A percentile compares a stretch with the other conserved stretches of the same genome.
phyloP scores from a whole-genome alignment of 2,329 filamentous ascomycete genomes.

The Stylonectria norvegica region DNA sequence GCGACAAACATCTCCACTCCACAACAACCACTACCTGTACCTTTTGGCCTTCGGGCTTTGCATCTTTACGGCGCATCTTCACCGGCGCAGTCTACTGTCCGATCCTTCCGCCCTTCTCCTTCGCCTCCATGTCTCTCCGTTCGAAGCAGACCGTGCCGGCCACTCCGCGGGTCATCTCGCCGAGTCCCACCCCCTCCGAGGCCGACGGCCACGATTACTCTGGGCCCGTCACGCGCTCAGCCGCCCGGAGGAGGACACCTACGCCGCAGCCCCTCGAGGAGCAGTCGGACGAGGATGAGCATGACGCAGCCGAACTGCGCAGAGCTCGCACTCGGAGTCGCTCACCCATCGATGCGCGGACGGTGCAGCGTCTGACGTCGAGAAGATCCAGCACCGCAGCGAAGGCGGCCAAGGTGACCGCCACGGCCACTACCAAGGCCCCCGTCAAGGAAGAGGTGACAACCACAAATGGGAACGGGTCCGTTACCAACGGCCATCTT shows the following conservation, averaged over 20 bases:
- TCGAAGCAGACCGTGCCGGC: conserved; percentile 60
- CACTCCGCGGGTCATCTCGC: conserved; percentile 85
- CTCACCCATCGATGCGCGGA: conserved; percentile 57
- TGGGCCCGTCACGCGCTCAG: conserved; percentile 74
- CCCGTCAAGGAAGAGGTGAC: conserved; percentile 20
- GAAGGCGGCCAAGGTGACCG: conserved; percentile 26
- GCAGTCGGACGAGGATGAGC: conserved; percentile 48
- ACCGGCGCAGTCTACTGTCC: conserved; percentile 55
- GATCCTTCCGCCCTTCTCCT: conserved; percentile 58
- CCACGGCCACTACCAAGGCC: conserved; percentile 15
- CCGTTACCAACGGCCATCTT: conserved; percentile 59
- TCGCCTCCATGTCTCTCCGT: conserved; percentile 50
- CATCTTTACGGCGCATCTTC: conserved; percentile 48
- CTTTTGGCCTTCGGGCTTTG: conserved; percentile 47
- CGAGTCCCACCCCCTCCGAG: conserved; percentile 64
- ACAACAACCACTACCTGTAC: conserved; percentile 9
- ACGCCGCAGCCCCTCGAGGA: conserved; percentile 61
- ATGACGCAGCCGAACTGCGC: conserved; percentile 45
- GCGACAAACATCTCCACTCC: conserved; percentile 49
- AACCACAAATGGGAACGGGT: conserved; percentile 33
- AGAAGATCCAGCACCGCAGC: conserved; percentile 40
- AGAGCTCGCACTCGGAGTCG: conserved; percentile 69
- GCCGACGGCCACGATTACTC: conserved; percentile 48
- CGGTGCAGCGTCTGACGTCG: conserved; percentile 51
- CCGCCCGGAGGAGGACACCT: conserved; percentile 54